Conservation (phyloP, 2,329 filamentous ascomycete species). For the Colletotrichum cuscutae region DNA sequence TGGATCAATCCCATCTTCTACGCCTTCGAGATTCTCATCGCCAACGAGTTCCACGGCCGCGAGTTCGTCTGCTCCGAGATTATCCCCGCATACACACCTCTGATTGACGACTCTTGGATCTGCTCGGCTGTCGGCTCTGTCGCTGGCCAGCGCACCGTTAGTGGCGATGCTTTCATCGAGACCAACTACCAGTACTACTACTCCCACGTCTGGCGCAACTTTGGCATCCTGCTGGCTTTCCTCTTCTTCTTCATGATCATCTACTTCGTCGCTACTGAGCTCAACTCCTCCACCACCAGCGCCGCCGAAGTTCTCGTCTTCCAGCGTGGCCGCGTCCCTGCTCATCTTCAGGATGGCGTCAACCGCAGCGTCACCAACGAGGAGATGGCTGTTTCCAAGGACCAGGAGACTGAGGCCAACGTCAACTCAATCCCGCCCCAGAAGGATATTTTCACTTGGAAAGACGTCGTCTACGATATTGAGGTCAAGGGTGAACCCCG, state of each 20-base stretch:
- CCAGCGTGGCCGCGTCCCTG: slow-evolving; percentile 62
- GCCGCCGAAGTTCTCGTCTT: slow-evolving; percentile 79
- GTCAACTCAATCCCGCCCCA: slow-evolving; percentile 51
- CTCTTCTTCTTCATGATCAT: slow-evolving; percentile 70
- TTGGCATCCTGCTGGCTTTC: slow-evolving; percentile 75
- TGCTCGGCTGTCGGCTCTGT: slow-evolving; percentile 65
- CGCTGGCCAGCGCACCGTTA: slow-evolving; percentile 63
- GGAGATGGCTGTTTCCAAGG: slow-evolving; percentile 53
- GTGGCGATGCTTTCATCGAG: slow-evolving; percentile 69
- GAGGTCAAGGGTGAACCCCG: slow-evolving; percentile 79
- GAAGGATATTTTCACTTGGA: slow-evolving; percentile 79
- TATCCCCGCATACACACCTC: slow-evolving; percentile 57
- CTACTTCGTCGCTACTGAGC: slow-evolving; percentile 72
- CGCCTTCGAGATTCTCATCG: slow-evolving; percentile 76
- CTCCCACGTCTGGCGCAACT: slow-evolving; percentile 72
- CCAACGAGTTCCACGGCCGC: slow-evolving; percentile 76
- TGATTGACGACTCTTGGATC: slow-evolving; percentile 58
- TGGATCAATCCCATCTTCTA: slow-evolving; percentile 81
- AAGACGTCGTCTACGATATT: slow-evolving; percentile 76
- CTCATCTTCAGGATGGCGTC: slow-evolving; percentile 47
- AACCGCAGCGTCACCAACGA: slow-evolving; percentile 43
- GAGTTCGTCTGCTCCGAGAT: slow-evolving; percentile 65
- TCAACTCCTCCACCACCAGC: slow-evolving; percentile 71
- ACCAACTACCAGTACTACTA: slow-evolving; percentile 66
- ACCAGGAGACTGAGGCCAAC: slow-evolving; percentile 52